Evolutionary conservation across 305 asterid genomes (phyloP), one percentile per base, ranked within the genome.

Genomic region (Andrographis paniculata): DNA sequence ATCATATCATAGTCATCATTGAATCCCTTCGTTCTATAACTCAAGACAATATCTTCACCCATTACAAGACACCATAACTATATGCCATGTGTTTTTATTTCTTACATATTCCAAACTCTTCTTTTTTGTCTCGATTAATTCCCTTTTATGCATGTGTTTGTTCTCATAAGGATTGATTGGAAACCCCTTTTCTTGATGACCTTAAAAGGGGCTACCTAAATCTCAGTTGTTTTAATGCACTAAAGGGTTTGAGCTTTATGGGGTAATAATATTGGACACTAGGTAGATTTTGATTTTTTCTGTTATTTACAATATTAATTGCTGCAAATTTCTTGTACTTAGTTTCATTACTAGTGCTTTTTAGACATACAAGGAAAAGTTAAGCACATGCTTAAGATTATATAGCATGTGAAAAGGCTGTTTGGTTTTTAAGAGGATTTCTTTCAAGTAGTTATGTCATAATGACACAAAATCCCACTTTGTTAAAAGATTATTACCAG

Each of bases 1-100:
- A 45, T 54, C 46, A 55, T 54, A 59, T 53, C 60, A 62, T 58
- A 58, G 27, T 62, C 66, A 58, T 31, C 16, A 37, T 37, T 62
- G 22, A 48, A 8, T 24, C 8, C 30, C 8, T 4, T 24, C 4
- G 30, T 8, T 3, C 30, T 8, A 3, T 24, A 4, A 24, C 30
- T 24, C 30, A 24, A n/a, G n/a, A n/a, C 30, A 24, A 24, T 24
- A 3, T 24, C 30, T 24, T 8, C 8, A 24, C 4, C 30, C 30
- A n/a, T n/a, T n/a, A n/a, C n/a, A n/a, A n/a, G n/a, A n/a, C n/a
- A n/a, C n/a, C n/a, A n/a, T n/a, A n/a, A n/a, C n/a, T n/a, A n/a
- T n/a, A n/a, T n/a, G n/a, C n/a, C n/a, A n/a, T n/a, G n/a, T n/a
- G n/a, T n/a, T n/a, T n/a, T n/a, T n/a, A n/a, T n/a, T n/a, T n/a